These are phyloP conservation scores for Daldinia grandis DNA, from an alignment of 495 filamentous ascomycete genomes.

Conservation along the genomic window DNA sequence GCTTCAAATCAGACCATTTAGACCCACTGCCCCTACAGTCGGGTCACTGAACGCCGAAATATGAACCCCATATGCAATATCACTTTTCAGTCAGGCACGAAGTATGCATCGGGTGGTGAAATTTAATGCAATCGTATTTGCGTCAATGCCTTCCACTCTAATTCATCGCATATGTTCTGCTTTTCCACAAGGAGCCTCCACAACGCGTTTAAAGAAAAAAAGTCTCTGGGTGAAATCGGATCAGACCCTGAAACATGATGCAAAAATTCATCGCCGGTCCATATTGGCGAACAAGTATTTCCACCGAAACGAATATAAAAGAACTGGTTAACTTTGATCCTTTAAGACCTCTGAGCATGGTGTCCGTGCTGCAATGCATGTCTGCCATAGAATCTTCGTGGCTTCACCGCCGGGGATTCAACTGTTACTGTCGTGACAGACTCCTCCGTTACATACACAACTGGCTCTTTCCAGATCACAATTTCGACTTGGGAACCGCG, in stretches of 20 bases:
- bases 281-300: slow-evolving; percentile 38
- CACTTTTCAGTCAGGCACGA: slow-evolving; percentile 15
- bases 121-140: slow-evolving; percentile 15
- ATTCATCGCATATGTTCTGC: slow-evolving; percentile 37
- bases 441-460: slow-evolving; percentile 53
- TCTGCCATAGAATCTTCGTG: slow-evolving; percentile 22
- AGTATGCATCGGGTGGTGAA: slow-evolving; percentile 12
- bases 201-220: slow-evolving; percentile 39
- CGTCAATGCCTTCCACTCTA: slow-evolving; percentile 29
- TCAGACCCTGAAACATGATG: slow-evolving; percentile 41
- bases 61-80: slow-evolving; percentile 38
- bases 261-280: slow-evolving; percentile 33
- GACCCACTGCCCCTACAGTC: slow-evolving; percentile 1
- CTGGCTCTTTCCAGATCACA: slow-evolving; percentile 56
- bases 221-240: slow-evolving; percentile 38
- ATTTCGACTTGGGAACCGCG: slow-evolving; percentile 51
- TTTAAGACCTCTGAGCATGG: slow-evolving; percentile 34
- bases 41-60: slow-evolving; percentile 22
- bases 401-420: slow-evolving; percentile 13
- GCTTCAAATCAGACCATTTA: slow-evolving; percentile 21
- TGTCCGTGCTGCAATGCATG: slow-evolving; percentile 38
- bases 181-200: slow-evolving; percentile 34
- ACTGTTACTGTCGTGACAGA: slow-evolving; percentile 48
- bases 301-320: slow-evolving; percentile 42
- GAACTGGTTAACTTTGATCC: neutral